Evolutionary conservation across 768 basidiomycete species (phyloP).

Genomic region (Pleurotus tuber-regium): DNA sequence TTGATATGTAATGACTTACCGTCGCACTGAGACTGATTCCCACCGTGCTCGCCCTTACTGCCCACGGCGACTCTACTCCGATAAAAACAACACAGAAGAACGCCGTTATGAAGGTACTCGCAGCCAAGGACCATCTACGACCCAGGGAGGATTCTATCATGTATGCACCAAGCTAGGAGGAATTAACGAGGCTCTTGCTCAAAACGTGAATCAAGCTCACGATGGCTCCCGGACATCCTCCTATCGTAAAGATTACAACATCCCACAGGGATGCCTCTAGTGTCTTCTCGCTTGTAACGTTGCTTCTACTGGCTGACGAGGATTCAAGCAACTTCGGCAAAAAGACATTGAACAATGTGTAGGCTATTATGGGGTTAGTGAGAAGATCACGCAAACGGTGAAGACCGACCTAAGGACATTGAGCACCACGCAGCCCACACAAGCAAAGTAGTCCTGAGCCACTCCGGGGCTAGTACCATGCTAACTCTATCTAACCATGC

Average conservation of each 20-base stretch:
- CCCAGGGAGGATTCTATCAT: slow-evolving; percentile 73
- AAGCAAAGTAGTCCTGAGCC: slow-evolving; percentile 72
- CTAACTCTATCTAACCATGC: slow-evolving; percentile 69
- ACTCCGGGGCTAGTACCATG: slow-evolving; percentile 73
- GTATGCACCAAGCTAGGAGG: slow-evolving; percentile 73
- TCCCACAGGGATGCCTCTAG: slow-evolving; percentile 74
- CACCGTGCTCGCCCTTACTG: slow-evolving; percentile 66
- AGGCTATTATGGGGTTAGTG: slow-evolving; percentile 40
- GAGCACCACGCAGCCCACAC: slow-evolving; percentile 78
- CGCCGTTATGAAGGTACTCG: slow-evolving; percentile 74
- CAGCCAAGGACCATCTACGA: slow-evolving; percentile 67
- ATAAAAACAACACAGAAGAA: slow-evolving; percentile 72
- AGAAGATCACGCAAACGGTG: background rate
- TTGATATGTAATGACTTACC: slow-evolving; percentile 29
- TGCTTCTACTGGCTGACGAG: slow-evolving; percentile 25
- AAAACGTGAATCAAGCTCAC: too few species aligned
- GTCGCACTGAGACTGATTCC: slow-evolving; percentile 79
- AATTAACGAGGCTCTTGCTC: too few species aligned
- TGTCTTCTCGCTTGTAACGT: slow-evolving; percentile 33
- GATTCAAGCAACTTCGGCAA: slow-evolving; percentile 84
- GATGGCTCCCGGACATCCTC: slow-evolving; percentile 81
- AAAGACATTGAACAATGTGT: slow-evolving; percentile 93
- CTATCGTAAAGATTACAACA: slow-evolving; percentile 81
- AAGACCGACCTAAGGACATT: slow-evolving; percentile 68
- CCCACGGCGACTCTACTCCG: slow-evolving; percentile 50